These are phyloP conservation scores for Boletus eberwhitei DNA, from an alignment of 768 basidiomycete species.

Conservation along the genomic window DNA sequence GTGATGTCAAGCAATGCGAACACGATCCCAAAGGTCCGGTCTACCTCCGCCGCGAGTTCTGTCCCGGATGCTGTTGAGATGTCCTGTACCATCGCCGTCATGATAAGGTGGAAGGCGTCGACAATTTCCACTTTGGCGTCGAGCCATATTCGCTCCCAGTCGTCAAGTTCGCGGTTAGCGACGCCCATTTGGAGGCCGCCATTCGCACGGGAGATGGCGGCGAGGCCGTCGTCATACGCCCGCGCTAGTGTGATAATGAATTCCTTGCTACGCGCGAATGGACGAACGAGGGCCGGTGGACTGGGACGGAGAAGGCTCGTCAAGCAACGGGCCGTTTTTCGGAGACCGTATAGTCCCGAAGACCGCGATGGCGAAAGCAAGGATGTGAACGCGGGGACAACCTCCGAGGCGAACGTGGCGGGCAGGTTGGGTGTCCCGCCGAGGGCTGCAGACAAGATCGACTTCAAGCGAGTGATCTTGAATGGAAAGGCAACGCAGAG, in stretches of 20 bases:
- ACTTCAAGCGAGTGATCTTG: conserved; percentile 42
- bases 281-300: conserved; percentile 45
- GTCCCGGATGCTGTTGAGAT: conserved; percentile 43
- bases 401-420: conserved; percentile 38
- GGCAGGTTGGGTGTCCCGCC: conserved; percentile 33
- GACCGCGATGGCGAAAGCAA: conserved; percentile 42
- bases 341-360: conserved; percentile 57
- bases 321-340: conserved; percentile 61
- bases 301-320: conserved; percentile 50
- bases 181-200: conserved; percentile 44
- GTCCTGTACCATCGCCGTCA: conserved; percentile 48
- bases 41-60: conserved; percentile 44
- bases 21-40: conserved; percentile 54
- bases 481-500: conserved; percentile 55
- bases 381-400: conserved; percentile 54
- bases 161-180: conserved; percentile 39
- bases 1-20: conserved; percentile 54
- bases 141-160: conserved; percentile 72
- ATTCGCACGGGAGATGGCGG: conserved; percentile 54
- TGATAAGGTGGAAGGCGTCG: conserved; percentile 62
- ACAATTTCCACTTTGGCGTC: conserved; percentile 70
- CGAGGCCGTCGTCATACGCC: conserved; percentile 58
- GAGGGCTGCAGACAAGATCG: conserved; percentile 42
- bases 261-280: conserved; percentile 48
- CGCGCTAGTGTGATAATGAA: conserved; percentile 57